These are phyloP conservation scores for Achlya hypogyna DNA, from an alignment of 352 stramenopile species.

Conservation along the genomic window DNA sequence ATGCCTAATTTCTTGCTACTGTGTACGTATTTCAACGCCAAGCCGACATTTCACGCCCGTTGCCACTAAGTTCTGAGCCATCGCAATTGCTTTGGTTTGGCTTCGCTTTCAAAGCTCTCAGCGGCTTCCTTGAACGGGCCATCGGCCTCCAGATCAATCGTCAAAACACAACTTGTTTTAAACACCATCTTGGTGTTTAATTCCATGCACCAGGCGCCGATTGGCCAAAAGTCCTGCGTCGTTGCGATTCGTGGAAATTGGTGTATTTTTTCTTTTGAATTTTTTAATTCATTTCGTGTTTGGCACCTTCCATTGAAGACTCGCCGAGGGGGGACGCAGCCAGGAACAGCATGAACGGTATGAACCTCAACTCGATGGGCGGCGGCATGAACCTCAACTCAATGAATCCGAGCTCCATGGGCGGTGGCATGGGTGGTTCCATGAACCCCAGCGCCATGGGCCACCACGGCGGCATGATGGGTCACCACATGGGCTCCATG, in stretches of 20 bases:
- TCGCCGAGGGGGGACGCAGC: neutral
- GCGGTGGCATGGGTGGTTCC: no score
- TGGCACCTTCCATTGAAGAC: constrained; percentile 7
- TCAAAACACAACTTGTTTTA: neutral
- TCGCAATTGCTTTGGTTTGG: no score
- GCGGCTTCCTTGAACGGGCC: no score
- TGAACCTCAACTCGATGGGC: constrained; percentile 33
- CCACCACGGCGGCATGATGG: constrained; percentile 21
- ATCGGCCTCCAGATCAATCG: no score
- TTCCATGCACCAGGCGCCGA: neutral
- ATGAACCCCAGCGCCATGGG: constrained; percentile 16
- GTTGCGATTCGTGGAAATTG: neutral
- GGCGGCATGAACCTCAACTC: constrained; percentile 48
- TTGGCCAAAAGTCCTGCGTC: neutral
- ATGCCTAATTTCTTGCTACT: no score
- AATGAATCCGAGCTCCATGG: no score
- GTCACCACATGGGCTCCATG: constrained; percentile 19
- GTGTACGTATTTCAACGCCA: no score
- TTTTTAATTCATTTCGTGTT: constrained; percentile 8
- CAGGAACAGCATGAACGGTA: constrained; percentile 19
- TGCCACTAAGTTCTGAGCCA: no score
- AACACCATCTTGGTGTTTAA: neutral
- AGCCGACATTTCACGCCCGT: no score
- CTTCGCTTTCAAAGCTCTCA: no score
- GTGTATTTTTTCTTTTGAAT: constrained; percentile 1